These are phyloP conservation scores for Suhomyces terraborum DNA, from an alignment of 1,139 yeast genomes.

Conservation along the genomic window DNA sequence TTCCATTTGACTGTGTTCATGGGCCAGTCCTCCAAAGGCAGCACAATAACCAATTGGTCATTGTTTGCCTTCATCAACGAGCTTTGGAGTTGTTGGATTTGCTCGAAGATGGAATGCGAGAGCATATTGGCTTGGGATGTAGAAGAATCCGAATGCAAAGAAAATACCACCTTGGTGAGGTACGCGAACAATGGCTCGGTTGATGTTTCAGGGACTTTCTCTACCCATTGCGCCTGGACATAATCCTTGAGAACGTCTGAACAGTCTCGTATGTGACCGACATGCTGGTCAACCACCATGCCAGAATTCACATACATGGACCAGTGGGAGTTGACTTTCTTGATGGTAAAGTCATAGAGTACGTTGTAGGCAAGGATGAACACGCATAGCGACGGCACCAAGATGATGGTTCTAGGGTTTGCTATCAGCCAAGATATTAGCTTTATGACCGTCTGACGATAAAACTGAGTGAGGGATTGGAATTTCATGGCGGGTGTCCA, in stretches of 20 bases:
- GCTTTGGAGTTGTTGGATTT: conserved; percentile 15
- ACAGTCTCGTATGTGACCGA: background rate
- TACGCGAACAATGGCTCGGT: background rate
- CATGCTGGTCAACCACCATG: background rate
- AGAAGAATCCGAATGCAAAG: conserved; percentile 2
- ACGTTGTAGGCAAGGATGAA: conserved; percentile 28
- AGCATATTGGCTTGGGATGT: conserved; percentile 19
- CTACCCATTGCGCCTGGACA: too few species aligned
- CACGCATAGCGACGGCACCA: conserved; percentile 25
- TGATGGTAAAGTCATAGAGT: conserved; percentile 26
- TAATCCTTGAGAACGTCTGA: background rate
- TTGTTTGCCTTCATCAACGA: conserved; percentile 2
- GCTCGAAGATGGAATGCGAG: conserved; percentile 20
- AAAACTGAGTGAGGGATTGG: conserved; percentile 2
- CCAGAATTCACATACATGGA: conserved; percentile 4
- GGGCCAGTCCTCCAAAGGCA: conserved; percentile 27
- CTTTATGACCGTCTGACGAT: conserved; percentile 16
- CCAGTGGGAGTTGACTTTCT: conserved; percentile 21
- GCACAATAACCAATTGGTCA: conserved; percentile 17
- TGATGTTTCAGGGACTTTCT: background rate
- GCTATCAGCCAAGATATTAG: conserved; percentile 18
- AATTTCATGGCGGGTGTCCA: conserved; percentile 7
- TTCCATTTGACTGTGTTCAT: conserved; percentile 15
- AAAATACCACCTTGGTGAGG: conserved; percentile 12
- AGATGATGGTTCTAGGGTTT: conserved; percentile 23